A percentile compares a stretch with the other conserved stretches of the same genome.
Conservation (phyloP, 2,329 filamentous ascomycete genomes). For the Neonectria ditissima region DNA sequence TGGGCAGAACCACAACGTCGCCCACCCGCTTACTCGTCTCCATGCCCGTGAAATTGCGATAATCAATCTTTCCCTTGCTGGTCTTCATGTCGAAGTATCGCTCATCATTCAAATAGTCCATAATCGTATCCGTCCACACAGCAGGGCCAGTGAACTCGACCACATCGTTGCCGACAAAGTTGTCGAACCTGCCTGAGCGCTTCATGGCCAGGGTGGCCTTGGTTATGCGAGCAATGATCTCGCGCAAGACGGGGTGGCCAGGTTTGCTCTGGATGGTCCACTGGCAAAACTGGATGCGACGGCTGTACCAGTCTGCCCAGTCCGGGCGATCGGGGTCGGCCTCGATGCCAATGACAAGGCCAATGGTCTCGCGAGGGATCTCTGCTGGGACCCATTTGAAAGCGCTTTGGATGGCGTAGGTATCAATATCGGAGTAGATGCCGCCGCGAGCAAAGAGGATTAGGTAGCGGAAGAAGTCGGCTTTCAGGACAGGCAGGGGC, state of each 20-base stretch:
- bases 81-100: slow-evolving; percentile 85
- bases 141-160: slow-evolving; percentile 96
- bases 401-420: slow-evolving; percentile 83
- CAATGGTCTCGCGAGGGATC: slow-evolving; percentile 81
- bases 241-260: slow-evolving; percentile 89
- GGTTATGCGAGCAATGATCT: slow-evolving; percentile 88
- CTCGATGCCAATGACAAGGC: slow-evolving; percentile 93
- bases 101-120: slow-evolving; percentile 92
- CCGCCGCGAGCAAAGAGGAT: slow-evolving; percentile 72
- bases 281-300: slow-evolving; percentile 97
- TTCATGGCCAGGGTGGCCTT: slow-evolving; percentile 82
- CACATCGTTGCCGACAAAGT: slow-evolving; percentile 74
- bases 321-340: slow-evolving; percentile 93
- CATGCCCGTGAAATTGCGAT: slow-evolving; percentile 90
- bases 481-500: slow-evolving; percentile 80
- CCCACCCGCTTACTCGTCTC: slow-evolving; percentile 85
- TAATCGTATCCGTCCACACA: slow-evolving; percentile 92
- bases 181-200: slow-evolving; percentile 71
- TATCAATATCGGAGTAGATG: slow-evolving; percentile 93
- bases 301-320: slow-evolving; percentile 96
- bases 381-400: slow-evolving; percentile 86
- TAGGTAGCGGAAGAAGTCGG: slow-evolving; percentile 83
- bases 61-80: slow-evolving; percentile 81
- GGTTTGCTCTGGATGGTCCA: slow-evolving; percentile 98
- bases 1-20: slow-evolving; percentile 92